phyloP scores from a whole-genome alignment of 2,329 filamentous ascomycete species.

The Nothomitra cinnamomea region DNA sequence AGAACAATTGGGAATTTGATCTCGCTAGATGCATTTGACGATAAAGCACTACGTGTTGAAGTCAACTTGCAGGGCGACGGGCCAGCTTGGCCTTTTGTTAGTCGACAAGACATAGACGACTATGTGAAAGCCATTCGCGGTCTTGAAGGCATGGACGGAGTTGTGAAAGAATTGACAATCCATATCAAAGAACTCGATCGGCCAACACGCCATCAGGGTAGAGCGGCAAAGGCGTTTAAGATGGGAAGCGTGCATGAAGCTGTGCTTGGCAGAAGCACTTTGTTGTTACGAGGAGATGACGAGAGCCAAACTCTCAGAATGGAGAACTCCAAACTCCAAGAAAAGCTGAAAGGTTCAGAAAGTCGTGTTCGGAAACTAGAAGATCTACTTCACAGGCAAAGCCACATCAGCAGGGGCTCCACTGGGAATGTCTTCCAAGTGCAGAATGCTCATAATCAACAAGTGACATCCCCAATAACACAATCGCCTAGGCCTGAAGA shows the following conservation, averaged over 20 bases:
- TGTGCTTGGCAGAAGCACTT: slow-evolving; percentile 69
- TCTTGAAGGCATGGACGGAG: slow-evolving; percentile 45
- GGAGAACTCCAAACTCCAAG: slow-evolving; percentile 61
- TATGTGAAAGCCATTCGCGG: slow-evolving; percentile 51
- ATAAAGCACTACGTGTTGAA: slow-evolving; percentile 59
- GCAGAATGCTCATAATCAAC: slow-evolving; percentile 31
- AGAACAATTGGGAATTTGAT: slow-evolving; percentile 66
- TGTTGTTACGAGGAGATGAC: slow-evolving; percentile 74
- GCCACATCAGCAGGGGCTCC: slow-evolving; percentile 34
- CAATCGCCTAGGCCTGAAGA: slow-evolving; percentile 19
- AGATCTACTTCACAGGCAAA: slow-evolving; percentile 77
- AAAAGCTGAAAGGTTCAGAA: slow-evolving; percentile 62
- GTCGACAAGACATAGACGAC: slow-evolving; percentile 57
- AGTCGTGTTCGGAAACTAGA: slow-evolving; percentile 83
- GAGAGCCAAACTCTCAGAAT: slow-evolving; percentile 65
- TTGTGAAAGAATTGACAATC: slow-evolving; percentile 57
- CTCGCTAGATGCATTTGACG: slow-evolving; percentile 47
- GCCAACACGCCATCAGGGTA: slow-evolving; percentile 73
- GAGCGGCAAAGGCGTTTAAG: slow-evolving; percentile 84
- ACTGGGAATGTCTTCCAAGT: slow-evolving; percentile 29
- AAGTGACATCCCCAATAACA: slow-evolving; percentile 16
- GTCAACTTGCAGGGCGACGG: slow-evolving; percentile 71
- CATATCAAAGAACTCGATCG: slow-evolving; percentile 63
- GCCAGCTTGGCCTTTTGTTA: slow-evolving; percentile 61
- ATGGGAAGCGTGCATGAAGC: slow-evolving; percentile 89